Base-by-base conservation (phyloP, 257 asterid species). In the Capsicum rhomboideum region DNA sequence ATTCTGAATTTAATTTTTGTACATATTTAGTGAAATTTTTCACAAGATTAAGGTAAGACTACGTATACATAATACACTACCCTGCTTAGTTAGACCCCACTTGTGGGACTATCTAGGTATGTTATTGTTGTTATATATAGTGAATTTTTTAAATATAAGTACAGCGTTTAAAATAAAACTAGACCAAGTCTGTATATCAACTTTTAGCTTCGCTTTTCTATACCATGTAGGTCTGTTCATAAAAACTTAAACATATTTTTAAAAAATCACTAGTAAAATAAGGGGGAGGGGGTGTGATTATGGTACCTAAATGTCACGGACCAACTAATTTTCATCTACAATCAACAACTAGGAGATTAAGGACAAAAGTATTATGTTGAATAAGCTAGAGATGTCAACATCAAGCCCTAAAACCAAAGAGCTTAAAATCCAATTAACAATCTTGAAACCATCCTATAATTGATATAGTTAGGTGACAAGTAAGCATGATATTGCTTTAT, bases 321-420 rank as follows among this genome's bases (percentile, higher is more conserved):
- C 86, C 90, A 87, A 85, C 90, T 87, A 87, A 82, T 87, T 61
- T 46, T 85, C 89, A 85, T 71, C 90, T 82, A 85, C 67, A 84
- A 61, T 61, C 86, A 82, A 68, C 90, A 71, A 84, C 87, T 78
- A 12, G 49, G 71, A 31, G 63, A 10, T 21, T 63, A 69, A 84
- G 4, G 23, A 2, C 37, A 72, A 34, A 37, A 52, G n/a, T n/a
- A 17, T 13, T 64, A 42, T 40, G 53, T 71, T 58, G 49, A 42
- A 74, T 71, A 66, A 74, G 63, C 21, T 66, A 64, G 40, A 75
- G 28, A 82, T 75, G 37, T 82, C 86, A 64, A 85, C 37, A 85
- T 82, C 83, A 72, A 81, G n/a, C 44, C 68, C 66, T 28, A n/a
- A 52, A 64, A 31, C 56, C 52, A 31, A 66, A 31, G 44, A 75